Conservation (phyloP, 129 eudicot species). For the Arctium minus region DNA sequence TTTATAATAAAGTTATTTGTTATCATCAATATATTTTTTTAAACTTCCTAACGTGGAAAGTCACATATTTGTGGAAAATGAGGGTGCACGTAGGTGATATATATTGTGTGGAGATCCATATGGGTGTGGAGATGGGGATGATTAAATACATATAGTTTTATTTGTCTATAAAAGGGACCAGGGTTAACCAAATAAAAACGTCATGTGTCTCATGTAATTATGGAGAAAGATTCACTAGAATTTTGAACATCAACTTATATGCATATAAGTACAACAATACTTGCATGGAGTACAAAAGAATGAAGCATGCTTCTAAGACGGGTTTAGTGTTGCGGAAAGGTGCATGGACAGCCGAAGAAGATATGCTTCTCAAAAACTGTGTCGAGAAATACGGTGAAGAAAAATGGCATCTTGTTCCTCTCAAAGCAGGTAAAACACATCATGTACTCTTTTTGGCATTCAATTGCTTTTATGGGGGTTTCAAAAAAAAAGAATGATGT, state of each 20-base stretch:
- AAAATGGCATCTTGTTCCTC: slow-evolving; percentile 48
- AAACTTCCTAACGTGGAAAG: not conserved
- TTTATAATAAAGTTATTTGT: not conserved
- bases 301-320: not conserved
- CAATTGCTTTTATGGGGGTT: not conserved
- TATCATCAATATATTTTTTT: not conserved
- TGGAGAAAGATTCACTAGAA: not conserved
- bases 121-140: not conserved
- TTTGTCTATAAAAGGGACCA: not conserved
- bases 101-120: not conserved
- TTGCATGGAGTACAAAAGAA: slow-evolving; percentile 12
- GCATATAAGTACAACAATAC: not conserved
- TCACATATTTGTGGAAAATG: not conserved
- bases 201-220: not conserved
- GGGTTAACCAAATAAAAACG: too few relatives aligned
- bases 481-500: not conserved
- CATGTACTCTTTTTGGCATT: not conserved
- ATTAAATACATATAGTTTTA: not conserved
- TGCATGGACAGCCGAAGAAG: slow-evolving; percentile 43
- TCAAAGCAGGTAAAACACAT: slow-evolving; percentile 23
- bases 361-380: slow-evolving; percentile 28
- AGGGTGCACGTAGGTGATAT: not conserved
- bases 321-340: slow-evolving; percentile 21
- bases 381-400: slow-evolving; percentile 40
- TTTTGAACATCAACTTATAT: not conserved